A percentile compares a stretch with the other conserved stretches of the same genome.
These are phyloP conservation scores for Calonectria pauciramosa DNA, from an alignment of 2,329 filamentous ascomycete genomes.

Conservation along the genomic window DNA sequence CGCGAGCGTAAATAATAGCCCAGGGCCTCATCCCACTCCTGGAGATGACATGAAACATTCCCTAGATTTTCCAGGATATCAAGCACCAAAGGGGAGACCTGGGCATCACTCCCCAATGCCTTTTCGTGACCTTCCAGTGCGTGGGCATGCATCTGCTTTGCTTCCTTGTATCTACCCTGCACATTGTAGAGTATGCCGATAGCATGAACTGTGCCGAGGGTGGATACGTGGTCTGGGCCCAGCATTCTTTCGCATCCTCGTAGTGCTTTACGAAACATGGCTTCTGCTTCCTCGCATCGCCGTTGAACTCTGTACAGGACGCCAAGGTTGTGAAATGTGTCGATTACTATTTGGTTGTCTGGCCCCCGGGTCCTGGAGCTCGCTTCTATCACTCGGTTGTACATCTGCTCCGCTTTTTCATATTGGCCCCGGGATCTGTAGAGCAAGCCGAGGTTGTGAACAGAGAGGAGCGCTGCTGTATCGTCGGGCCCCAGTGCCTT, in stretches of 20 bases:
- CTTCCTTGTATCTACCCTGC: not conserved
- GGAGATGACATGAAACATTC: not conserved
- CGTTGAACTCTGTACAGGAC: not conserved
- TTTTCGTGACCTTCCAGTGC: not conserved
- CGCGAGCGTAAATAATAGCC: not conserved
- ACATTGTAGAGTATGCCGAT: not conserved
- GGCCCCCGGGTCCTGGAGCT: constrained; percentile 24
- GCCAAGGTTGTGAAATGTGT: not conserved
- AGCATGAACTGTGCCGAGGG: not conserved
- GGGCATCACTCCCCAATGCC: not conserved
- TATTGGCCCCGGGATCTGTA: constrained; percentile 45
- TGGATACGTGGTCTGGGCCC: not conserved
- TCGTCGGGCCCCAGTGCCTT: constrained; percentile 31
- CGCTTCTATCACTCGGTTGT: constrained; percentile 46
- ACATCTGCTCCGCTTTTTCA: constrained; percentile 47
- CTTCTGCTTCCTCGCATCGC: not conserved
- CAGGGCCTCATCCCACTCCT: not conserved
- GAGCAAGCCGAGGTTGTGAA: constrained; percentile 47
- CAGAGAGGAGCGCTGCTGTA: constrained; percentile 35
- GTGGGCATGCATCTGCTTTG: not conserved
- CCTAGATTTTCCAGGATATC: not conserved
- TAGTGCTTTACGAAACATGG: not conserved
- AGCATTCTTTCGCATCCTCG: not conserved
- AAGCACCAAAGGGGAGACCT: not conserved
- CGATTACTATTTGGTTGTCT: not conserved